Base-by-base conservation (phyloP, 2,329 filamentous ascomycete species). In the Fusarium domesticum region DNA sequence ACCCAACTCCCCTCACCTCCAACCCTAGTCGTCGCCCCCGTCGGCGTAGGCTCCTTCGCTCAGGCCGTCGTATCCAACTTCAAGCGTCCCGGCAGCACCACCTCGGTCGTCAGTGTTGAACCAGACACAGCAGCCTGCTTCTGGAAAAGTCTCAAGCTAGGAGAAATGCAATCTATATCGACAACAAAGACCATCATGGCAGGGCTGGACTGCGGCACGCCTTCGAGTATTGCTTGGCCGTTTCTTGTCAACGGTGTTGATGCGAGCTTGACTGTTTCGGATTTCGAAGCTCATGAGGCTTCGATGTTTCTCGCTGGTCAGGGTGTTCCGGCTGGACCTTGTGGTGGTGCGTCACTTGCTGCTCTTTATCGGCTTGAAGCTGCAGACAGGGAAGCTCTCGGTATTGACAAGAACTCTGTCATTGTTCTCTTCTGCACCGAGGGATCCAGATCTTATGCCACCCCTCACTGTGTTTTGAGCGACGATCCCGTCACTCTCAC, bases 31-130 rank as follows among this genome's bases (percentile, higher is more conserved):
- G 63, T 92, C 12, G 76, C 77, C 0, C 84, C 87, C 0, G 83
- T 86, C 2, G 87, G 88, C 0, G 86, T 87, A 0, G 87, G 88
- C 0, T 86, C 81, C 5, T 76, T 89, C 45, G 84, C 83, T 0
- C 83, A 90, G 51, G 79, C 87, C 0, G 85, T 87, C 0, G 75
- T 78, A 0, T 69, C 72, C 23, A 80, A 87, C 59, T 89, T 75
- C 70, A 88, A 85, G 55, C 64, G 70, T 10, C 53, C 55, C 4
- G 57, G 51, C 3, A 52, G 42, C 2, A 36, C 39, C 1, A 58
- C 60, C 0, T 42, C 54, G 0, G 74, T 89, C n/a, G 57, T 89
- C 3, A 70, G 82, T 0, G 87, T 89, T 0, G 88, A 92, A 61
- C 81, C 87, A 0, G 80, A 83, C 15, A 80, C 77, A 0, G 86